A percentile compares a stretch with the other conserved stretches of the same genome.
Conservation (phyloP, 805 yeast genomes). For the Yarrowia yakushimensis region DNA sequence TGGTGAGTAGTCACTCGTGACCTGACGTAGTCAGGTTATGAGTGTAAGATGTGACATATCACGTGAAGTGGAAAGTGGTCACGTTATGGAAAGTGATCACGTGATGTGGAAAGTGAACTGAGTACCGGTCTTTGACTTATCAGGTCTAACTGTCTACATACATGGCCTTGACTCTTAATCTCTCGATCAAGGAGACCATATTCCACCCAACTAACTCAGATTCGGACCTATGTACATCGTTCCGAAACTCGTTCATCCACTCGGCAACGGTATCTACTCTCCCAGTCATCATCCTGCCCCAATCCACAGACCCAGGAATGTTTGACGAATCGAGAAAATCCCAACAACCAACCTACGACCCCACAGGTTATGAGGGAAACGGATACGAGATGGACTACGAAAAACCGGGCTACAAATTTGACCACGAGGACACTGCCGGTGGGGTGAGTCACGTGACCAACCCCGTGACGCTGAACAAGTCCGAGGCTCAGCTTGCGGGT, state of each 20-base stretch:
- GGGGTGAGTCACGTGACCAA: neutral
- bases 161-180: too few relatives aligned
- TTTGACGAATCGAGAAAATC: neutral
- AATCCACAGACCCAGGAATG: neutral
- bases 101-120: too few relatives aligned
- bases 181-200: too few relatives aligned
- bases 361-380: neutral
- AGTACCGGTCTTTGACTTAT: neutral
- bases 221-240: constrained; percentile 27
- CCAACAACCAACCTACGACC: neutral
- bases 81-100: too few relatives aligned
- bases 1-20: constrained; percentile 28
- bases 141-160: too few relatives aligned
- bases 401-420: constrained; percentile 3
- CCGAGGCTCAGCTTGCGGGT: constrained; percentile 17
- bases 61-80: too few relatives aligned
- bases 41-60: too few relatives aligned
- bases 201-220: constrained; percentile 9
- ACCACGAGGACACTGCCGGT: neutral
- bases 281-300: constrained; percentile 31
- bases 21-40: neutral
- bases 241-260: constrained; percentile 30
- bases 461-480: neutral
- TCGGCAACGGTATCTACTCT: constrained; percentile 28
- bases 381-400: constrained; percentile 24